These are phyloP conservation scores for Mimosa pudica DNA, from an alignment of 306 rosid species.

Conservation along the genomic window DNA sequence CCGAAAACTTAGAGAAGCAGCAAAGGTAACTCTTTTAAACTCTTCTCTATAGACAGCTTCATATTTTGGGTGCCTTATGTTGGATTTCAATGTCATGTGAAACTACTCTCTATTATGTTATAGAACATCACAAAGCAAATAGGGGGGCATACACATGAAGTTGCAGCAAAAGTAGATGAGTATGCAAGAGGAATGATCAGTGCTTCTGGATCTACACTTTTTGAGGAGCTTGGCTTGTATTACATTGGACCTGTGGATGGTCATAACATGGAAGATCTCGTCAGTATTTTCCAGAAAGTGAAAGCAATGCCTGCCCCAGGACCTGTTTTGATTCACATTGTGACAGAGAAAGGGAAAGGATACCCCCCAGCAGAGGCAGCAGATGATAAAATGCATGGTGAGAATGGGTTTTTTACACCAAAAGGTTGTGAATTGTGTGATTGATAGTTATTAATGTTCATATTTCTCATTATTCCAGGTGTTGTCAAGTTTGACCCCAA, in stretches of 20 bases:
- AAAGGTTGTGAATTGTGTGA: not conserved
- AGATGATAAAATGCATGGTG: constrained; percentile 88
- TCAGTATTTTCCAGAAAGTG: constrained; percentile 67
- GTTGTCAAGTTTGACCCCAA: constrained; percentile 83
- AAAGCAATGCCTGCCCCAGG: constrained; percentile 83
- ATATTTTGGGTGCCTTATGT: not conserved
- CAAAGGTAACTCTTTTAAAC: constrained; percentile 59
- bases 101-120: constrained; percentile 33
- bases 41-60: not conserved
- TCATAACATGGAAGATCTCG: constrained; percentile 67
- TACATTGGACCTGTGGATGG: constrained; percentile 95
- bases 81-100: constrained; percentile 5
- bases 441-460: constrained; percentile 15
- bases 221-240: constrained; percentile 91
- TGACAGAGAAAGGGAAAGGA: constrained; percentile 96
- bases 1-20: constrained; percentile 80
- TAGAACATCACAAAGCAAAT: constrained; percentile 74
- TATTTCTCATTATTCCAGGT: constrained; percentile 48
- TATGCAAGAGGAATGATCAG: constrained; percentile 84
- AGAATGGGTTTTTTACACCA: constrained; percentile 22
- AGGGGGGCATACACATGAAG: constrained; percentile 71
- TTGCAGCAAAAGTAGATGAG: constrained; percentile 89
- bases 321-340: constrained; percentile 83
- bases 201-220: constrained; percentile 77
- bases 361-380: constrained; percentile 90